Conservation (phyloP, 2,329 filamentous ascomycete genomes). For the Diaporthe amygdali region DNA sequence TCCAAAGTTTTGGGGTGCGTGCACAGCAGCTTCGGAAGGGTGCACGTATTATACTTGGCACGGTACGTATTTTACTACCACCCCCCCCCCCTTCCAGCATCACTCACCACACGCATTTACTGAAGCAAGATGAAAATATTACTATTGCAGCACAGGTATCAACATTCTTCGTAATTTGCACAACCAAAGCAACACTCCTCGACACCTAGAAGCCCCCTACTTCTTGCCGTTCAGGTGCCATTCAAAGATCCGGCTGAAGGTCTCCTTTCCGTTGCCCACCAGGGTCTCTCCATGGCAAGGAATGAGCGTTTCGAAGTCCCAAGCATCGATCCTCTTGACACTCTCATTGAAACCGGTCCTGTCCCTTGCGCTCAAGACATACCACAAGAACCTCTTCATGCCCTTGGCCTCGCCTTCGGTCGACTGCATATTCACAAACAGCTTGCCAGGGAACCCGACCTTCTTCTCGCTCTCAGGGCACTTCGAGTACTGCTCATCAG, state of each 20-base stretch:
- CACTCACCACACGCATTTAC: neutral
- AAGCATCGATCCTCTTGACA: slow-evolving; percentile 70
- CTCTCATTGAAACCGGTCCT: slow-evolving; percentile 73
- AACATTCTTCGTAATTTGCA: neutral
- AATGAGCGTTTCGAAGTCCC: slow-evolving; percentile 86
- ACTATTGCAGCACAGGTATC: slow-evolving; percentile 1
- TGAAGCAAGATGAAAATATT: neutral
- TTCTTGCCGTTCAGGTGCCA: slow-evolving; percentile 72
- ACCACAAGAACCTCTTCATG: slow-evolving; percentile 85
- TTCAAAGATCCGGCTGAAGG: slow-evolving; percentile 78
- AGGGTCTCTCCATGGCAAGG: slow-evolving; percentile 95
- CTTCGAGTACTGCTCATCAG: slow-evolving; percentile 80
- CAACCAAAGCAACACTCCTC: neutral
- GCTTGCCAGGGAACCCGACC: slow-evolving; percentile 44
- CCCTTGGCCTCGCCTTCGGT: slow-evolving; percentile 71
- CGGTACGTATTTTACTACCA: neutral
- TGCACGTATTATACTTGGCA: neutral
- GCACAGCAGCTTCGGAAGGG: neutral
- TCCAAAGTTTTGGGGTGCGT: neutral
- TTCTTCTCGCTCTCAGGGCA: slow-evolving; percentile 52
- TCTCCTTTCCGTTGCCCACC: slow-evolving; percentile 72
- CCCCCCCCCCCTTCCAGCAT: too few species aligned
- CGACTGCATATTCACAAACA: slow-evolving; percentile 61
- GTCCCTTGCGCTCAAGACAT: slow-evolving; percentile 65
- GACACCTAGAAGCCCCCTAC: neutral